Percentiles rank a stretch among this genome's conserved stretches.
These are phyloP conservation scores for Malassezia globosa DNA, from an alignment of 1,284 basidiomycete genomes.

Conservation along the genomic window DNA sequence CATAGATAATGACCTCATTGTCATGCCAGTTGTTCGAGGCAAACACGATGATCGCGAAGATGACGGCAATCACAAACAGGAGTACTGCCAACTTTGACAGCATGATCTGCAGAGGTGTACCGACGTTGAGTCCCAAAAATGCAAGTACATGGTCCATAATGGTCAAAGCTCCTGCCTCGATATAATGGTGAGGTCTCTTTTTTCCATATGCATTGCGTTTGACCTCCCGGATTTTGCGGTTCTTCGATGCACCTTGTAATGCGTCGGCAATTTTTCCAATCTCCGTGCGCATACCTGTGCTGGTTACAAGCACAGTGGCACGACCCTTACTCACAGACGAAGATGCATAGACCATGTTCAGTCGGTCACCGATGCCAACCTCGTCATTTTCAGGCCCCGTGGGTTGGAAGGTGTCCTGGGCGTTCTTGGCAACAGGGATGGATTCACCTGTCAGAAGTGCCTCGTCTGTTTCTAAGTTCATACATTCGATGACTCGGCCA, in stretches of 20 bases:
- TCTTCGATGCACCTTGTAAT: constrained; percentile 34
- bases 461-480: constrained; percentile 53
- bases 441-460: constrained; percentile 61
- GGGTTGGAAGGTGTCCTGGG: constrained; percentile 23
- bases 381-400: constrained; percentile 22
- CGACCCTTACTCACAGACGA: constrained; percentile 60
- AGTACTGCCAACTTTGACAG: constrained; percentile 46
- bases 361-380: constrained; percentile 53
- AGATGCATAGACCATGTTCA: constrained; percentile 56
- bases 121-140: constrained; percentile 47
- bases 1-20: constrained; percentile 45
- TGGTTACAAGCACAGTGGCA: constrained; percentile 55
- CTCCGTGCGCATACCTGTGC: constrained; percentile 55
- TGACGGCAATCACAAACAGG: constrained; percentile 40
- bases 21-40: constrained; percentile 46
- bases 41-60: constrained; percentile 48
- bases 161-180: constrained; percentile 47
- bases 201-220: constrained; percentile 52
- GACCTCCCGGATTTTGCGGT: constrained; percentile 44
- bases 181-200: constrained; percentile 46
- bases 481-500: constrained; percentile 39
- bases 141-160: constrained; percentile 43
- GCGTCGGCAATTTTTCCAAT: constrained; percentile 44
- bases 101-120: constrained; percentile 47
- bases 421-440: constrained; percentile 56